Evolutionary conservation across 495 filamentous ascomycete species (phyloP), one percentile per base, ranked within the genome.

Genomic region (Jackrogersella minutella): DNA sequence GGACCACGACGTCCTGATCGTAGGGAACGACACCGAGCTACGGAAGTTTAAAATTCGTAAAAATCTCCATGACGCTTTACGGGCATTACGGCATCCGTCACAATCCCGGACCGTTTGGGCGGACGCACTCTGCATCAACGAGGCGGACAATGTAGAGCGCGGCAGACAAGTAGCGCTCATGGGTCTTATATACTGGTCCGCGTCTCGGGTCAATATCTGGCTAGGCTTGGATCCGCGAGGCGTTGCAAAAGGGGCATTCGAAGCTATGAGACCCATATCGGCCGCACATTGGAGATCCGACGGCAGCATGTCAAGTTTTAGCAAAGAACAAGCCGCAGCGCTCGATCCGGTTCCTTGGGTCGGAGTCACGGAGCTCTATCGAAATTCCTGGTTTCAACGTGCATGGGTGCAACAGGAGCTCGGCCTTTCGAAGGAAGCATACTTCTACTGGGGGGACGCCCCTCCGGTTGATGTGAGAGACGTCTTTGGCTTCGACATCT

Each of bases 191-290:
- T 49, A 49, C 14, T 49, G 44, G 44, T 31, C 44, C n/a, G 44
- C 44, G 2, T 49, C 44, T 8, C 26, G 44, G n/a, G 44, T 49
- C n/a, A 49, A 49, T 31, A 49, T 49, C n/a, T 49, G 44, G 44
- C 44, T 49, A 1, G 44, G 44, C 4, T 13, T 26, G 5, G 44
- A 49, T 19, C 24, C n/a, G 9, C 44, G 24, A 10, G 22, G 44
- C 6, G 24, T 49, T 10, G 44, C 44, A 2, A 49, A 49, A 14
- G 31, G n/a, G 26, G 44, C 44, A 31, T 31, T 49, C 24, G 44
- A 49, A 9, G 44, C 24, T 26, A 26, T 49, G 14, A 31, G 17
- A 8, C 44, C 44, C n/a, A 49, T 49, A 31, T 49, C 44, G 11
- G 44, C 26, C 1, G 44, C 44, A 17, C 26, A 49, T 10, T 49